phyloP scores from a whole-genome alignment of 805 yeast genomes.

The Ogataea angusta region DNA sequence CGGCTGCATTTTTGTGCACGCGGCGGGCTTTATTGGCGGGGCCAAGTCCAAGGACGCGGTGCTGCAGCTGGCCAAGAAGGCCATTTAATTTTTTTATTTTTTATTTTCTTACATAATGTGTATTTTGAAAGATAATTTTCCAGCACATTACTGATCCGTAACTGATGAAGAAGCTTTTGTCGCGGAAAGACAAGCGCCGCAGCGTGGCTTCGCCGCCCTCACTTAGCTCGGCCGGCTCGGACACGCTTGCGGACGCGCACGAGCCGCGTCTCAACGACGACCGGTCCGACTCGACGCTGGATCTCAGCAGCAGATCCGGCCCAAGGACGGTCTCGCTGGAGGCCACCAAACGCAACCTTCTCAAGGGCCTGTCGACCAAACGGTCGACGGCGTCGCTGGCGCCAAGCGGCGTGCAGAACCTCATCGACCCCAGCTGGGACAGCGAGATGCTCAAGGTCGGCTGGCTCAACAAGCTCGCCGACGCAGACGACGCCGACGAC shows the following conservation, averaged over 20 bases:
- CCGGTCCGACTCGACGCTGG: not conserved
- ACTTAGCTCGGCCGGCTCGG: slow-evolving; percentile 1
- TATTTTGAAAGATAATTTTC: slow-evolving; percentile 1
- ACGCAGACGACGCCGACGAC: slow-evolving; percentile 28
- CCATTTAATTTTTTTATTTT: slow-evolving; percentile 10
- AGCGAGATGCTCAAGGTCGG: slow-evolving; percentile 44
- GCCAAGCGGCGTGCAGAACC: slow-evolving; percentile 8
- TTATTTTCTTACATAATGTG: not conserved
- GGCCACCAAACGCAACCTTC: slow-evolving; percentile 11
- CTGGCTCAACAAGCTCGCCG: slow-evolving; percentile 54
- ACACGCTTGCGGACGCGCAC: slow-evolving; percentile 9
- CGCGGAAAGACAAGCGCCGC: slow-evolving; percentile 28
- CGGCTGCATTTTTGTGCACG: slow-evolving; percentile 90
- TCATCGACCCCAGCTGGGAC: slow-evolving; percentile 35
- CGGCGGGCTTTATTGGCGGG: slow-evolving; percentile 97
- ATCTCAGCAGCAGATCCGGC: slow-evolving; percentile 1
- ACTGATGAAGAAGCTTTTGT: slow-evolving; percentile 34
- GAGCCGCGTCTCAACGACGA: slow-evolving; percentile 7
- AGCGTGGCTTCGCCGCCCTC: slow-evolving; percentile 9
- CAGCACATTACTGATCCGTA: not conserved
- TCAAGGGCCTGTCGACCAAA: slow-evolving; percentile 20
- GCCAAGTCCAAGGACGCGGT: slow-evolving; percentile 78
- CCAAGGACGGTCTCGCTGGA: slow-evolving; percentile 8
- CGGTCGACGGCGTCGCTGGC: slow-evolving; percentile 18
- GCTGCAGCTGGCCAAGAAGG: slow-evolving; percentile 58